A percentile compares a stretch with the other conserved stretches of the same genome.
Conservation (phyloP, 2,329 filamentous ascomycete species). For the Alternaria atra region DNA sequence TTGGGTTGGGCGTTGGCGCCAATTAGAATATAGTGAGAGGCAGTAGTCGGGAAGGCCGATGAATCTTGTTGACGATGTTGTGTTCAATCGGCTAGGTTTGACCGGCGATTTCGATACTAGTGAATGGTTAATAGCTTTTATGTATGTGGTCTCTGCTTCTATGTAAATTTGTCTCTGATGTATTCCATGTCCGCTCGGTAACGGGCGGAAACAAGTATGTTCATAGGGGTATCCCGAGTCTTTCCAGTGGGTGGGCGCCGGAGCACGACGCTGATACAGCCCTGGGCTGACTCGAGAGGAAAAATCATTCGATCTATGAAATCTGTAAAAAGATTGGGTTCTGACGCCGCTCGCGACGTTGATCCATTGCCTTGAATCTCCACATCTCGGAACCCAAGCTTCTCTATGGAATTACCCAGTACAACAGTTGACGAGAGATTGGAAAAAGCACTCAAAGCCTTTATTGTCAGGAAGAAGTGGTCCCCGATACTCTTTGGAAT, state of each 20-base stretch:
- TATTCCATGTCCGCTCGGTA: background rate
- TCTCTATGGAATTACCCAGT: background rate
- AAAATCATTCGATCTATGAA: background rate
- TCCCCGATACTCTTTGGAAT: too few species aligned
- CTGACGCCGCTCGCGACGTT: background rate
- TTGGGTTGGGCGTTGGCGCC: conserved; percentile 5
- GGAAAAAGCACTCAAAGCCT: background rate
- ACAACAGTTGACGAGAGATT: background rate
- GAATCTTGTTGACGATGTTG: too few species aligned
- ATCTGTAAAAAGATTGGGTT: too few species aligned
- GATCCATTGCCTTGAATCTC: background rate
- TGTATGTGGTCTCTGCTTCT: background rate
- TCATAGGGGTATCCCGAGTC: background rate
- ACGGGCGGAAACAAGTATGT: background rate
- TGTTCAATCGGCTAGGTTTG: too few species aligned
- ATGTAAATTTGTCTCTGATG: background rate
- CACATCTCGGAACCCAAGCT: background rate
- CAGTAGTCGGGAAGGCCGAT: too few species aligned
- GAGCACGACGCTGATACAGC: background rate
- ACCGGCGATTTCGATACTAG: too few species aligned
- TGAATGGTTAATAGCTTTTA: background rate
- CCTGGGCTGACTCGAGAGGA: background rate
- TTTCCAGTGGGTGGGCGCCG: background rate
- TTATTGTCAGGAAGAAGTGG: too few species aligned
- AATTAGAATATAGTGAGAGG: background rate